These are phyloP conservation scores for Cryptosporidium ubiquitum DNA, from an alignment of 169 alveolate species.

Conservation along the genomic window DNA sequence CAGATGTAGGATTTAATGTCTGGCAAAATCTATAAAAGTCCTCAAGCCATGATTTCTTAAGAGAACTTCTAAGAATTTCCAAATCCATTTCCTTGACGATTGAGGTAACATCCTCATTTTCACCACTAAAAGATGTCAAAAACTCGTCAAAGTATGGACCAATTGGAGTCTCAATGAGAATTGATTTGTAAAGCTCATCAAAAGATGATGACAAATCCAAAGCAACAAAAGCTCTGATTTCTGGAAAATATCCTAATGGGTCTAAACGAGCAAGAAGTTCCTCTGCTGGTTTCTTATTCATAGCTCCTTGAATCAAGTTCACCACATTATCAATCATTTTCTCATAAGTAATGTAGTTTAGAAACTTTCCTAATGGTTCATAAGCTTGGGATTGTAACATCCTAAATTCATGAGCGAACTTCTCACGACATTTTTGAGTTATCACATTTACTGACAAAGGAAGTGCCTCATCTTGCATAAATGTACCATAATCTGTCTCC, in stretches of 20 bases:
- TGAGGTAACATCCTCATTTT: constrained; percentile 71
- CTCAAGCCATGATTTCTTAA: constrained; percentile 96
- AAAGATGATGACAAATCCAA: constrained; percentile 94
- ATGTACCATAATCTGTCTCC: constrained; percentile 96
- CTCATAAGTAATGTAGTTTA: constrained; percentile 91
- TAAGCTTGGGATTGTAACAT: constrained; percentile 89
- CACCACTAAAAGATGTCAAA: constrained; percentile 70
- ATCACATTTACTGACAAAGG: constrained; percentile 91
- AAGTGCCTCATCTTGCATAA: constrained; percentile 93
- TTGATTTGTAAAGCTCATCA: constrained; percentile 94
- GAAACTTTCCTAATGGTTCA: constrained; percentile 86
- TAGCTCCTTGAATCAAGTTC: constrained; percentile 96
- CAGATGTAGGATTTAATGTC: constrained; percentile 89
- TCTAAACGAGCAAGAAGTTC: constrained; percentile 93
- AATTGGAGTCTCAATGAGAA: constrained; percentile 97
- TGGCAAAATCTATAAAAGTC: constrained; percentile 92
- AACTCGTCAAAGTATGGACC: constrained; percentile 85
- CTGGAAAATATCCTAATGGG: constrained; percentile 98
- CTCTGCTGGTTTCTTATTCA: constrained; percentile 91
- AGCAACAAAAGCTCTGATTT: constrained; percentile 93
- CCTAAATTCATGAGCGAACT: constrained; percentile 95
- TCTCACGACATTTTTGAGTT: constrained; percentile 92
- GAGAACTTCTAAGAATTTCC: constrained; percentile 90
- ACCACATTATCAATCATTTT: constrained; percentile 98
- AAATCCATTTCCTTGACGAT: constrained; percentile 77